These are phyloP conservation scores for Avena sativa DNA, from an alignment of 176 grass and related monocot species.

Conservation along the genomic window DNA sequence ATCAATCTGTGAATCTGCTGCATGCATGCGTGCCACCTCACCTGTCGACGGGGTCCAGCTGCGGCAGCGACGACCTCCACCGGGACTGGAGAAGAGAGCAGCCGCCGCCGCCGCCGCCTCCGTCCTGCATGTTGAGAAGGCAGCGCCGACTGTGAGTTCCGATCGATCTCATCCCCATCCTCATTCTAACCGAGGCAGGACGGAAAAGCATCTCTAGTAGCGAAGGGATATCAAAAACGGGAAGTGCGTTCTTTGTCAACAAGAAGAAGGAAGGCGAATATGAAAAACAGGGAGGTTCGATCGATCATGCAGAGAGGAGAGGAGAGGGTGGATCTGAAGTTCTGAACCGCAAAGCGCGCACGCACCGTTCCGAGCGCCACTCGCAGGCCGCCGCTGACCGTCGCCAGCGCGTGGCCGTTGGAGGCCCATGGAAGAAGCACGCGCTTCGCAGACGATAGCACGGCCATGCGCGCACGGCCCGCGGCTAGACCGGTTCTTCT, in stretches of 20 bases:
- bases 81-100: constrained; percentile 23
- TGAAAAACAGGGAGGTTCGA: not conserved
- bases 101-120: not conserved
- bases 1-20: not conserved
- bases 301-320: not conserved
- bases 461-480: constrained; percentile 40
- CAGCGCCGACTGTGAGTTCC: not conserved
- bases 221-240: not conserved
- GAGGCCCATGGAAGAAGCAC: constrained; percentile 36
- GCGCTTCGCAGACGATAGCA: constrained; percentile 37
- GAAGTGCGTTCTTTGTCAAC: not conserved
- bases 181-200: constrained; percentile 1
- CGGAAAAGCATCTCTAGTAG: not conserved
- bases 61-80: constrained; percentile 53
- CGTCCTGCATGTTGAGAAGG: constrained; percentile 37
- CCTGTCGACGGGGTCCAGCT: constrained; percentile 49
- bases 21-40: not conserved
- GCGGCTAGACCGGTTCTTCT: not conserved
- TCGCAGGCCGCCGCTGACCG: constrained; percentile 26
- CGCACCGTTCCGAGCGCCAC: constrained; percentile 37
- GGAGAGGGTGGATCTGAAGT: not conserved
- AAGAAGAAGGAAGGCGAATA: not conserved
- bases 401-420: not conserved
- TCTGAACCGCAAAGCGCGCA: constrained; percentile 38
- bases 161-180: constrained; percentile 13